Evolutionary conservation across 2,329 filamentous ascomycete genomes (phyloP), one percentile per base, ranked within the genome.

Genomic region (Scytalidium lignicola): DNA sequence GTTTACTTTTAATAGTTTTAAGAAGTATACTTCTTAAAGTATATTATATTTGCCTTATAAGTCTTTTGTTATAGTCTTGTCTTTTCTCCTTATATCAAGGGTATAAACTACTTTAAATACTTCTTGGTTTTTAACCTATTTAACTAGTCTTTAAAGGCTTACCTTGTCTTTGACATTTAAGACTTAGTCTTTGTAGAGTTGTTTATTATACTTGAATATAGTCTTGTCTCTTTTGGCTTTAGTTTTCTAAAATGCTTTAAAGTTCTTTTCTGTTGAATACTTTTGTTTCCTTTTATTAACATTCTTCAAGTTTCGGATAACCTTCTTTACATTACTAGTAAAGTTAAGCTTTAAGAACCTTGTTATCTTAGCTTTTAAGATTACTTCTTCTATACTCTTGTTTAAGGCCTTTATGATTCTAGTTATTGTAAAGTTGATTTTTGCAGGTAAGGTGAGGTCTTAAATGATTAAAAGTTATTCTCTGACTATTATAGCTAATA

Each of bases 21-120:
- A 50, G 41, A 56, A 46, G 60, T 46, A 60, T 58, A 18, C 61
- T 51, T 21, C 58, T 53, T 41, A 60, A 44, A 49, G 21, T 59
- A 43, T 51, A 60, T 54, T 21, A 52, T 4, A n/a, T 26, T 46
- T 43, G 29, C 39, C 48, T 49, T n/a, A 55, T 28, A 17, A 20
- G 43, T 18, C 41, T 50, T 62, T 59, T n/a, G 54, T 50, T 13
- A 37, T 37, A 5, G 23, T 26, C 6, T 5, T 13, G 15, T 17
- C 32, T 37, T 37, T 15, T 17, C 15, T 37, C 32, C n/a, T 8
- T 4, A 37, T 13, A 37, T 17, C 21, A 20, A 37, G 46, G 37
- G 28, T 47, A 32, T 50, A 52, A 5, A 42, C 23, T 46, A 37
- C 23, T 22, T 39, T 46, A 13, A 47, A 26, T 13, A 46, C 29